phyloP scores from a whole-genome alignment of 2,329 filamentous ascomycete genomes.

The Podosphaera fusca region DNA sequence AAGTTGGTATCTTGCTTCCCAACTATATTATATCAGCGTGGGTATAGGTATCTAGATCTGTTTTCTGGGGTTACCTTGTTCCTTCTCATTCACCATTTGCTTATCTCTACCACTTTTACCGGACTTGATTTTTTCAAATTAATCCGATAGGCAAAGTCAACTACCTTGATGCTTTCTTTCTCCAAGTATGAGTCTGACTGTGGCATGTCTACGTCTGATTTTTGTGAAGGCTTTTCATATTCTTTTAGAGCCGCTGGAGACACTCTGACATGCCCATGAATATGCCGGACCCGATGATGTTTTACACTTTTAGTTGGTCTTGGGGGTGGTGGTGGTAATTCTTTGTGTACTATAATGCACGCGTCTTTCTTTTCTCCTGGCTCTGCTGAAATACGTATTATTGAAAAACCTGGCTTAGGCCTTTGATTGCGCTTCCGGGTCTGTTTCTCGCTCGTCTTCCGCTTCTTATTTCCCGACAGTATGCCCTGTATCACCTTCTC shows the following conservation, averaged over 20 bases:
- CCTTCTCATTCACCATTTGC: neutral
- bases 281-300: neutral
- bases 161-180: neutral
- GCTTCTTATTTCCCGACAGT: neutral
- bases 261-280: neutral
- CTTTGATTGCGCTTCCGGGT: neutral
- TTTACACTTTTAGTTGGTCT: neutral
- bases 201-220: neutral
- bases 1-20: too few relatives aligned
- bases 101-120: neutral
- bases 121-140: neutral
- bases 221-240: neutral
- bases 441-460: neutral
- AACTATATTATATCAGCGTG: too few relatives aligned
- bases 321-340: neutral
- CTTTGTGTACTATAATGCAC: neutral
- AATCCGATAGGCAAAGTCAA: neutral
- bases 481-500: neutral
- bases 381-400: neutral
- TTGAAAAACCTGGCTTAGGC: neutral
- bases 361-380: neutral
- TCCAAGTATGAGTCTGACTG: neutral
- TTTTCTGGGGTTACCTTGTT: neutral
- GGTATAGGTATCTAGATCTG: too few relatives aligned
- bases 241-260: neutral